Evolutionary conservation across 2,329 filamentous ascomycete genomes (phyloP), one percentile per base, ranked within the genome.

Genomic region (Aspergillaceae sp.): DNA sequence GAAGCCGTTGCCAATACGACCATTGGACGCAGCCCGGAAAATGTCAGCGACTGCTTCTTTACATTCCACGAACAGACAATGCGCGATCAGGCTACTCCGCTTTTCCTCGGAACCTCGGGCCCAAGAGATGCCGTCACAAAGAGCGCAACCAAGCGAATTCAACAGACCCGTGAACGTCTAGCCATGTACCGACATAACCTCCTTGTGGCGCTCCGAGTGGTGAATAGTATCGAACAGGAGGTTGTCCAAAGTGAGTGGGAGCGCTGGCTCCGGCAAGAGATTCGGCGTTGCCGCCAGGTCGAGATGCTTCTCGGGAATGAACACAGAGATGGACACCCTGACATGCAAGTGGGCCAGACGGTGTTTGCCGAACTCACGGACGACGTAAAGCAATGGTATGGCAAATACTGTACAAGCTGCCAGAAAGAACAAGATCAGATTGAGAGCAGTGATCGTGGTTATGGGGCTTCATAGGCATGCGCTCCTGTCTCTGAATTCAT

Each of bases 171-270:
- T 7, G 86, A 94, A 66, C 79, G 84, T 27, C 78, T 98, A 0
- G 91, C 86, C 1, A 74, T 80, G 2, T 92, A 96, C 63, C 78
- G 92, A 2, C 88, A 98, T 64, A 89, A 97, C 61, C 74, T 98
- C 19, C 71, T 97, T 2, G 90, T 98, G 4, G 89, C 90, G 4
- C 82, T 97, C 72, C 82, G 90, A 4, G 80, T 96, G 2, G 83
- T 97, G 50, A 96, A 97, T 67, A 84, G 78, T 47, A 82, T 97
- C 29, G 92, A 97, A 72, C 77, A 79, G 48, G 89, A 96, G 65
- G 83, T 95, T 64, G 68, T 97, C 45, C 79, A 82, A 58, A 84
- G 85, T 0, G 91, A 96, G 65, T 98, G 89, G 84, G 90, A 95
- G 70, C 86, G 87, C 52, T 98, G 91, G 90, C 76, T 97, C 29